Evolutionary conservation across 176 grass and related monocot species (phyloP), one percentile per base, ranked within the genome.

Genomic region (Echinochloa phyllopogon): DNA sequence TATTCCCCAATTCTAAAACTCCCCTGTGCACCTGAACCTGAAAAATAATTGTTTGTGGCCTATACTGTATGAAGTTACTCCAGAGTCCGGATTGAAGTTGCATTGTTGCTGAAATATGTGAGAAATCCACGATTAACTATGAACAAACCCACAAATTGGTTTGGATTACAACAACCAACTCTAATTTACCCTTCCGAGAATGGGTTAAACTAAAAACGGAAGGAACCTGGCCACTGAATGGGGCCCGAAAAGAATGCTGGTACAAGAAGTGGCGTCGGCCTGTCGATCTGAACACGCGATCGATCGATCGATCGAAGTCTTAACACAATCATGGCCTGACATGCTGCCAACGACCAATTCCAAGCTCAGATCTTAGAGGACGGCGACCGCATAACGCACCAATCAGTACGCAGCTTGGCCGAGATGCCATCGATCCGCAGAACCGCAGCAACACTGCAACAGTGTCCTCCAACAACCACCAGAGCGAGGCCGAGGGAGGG

Each of bases 211-310:
- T 6, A 50, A 49, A 72, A 33, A 72, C 29, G 8, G 13, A 23
- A 57, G 1, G 41, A 27, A 77, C 5, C n/a, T 18, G 39, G 33
- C 2, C 8, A 20, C 25, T 74, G 10, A 12, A 4, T 45, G 40
- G 3, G 55, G 40, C 11, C n/a, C 33, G 59, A 62, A 29, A 29
- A 25, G 29, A 10, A 60, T 12, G n/a, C 8, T 25, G 4, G 8
- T 24, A 14, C 11, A 36, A 6, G 12, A n/a, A n/a, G n/a, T n/a
- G n/a, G n/a, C n/a, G n/a, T n/a, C n/a, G n/a, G n/a, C n/a, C n/a
- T n/a, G n/a, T n/a, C n/a, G n/a, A n/a, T 79, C 77, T 65, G 60
- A 50, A 80, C 77, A 51, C 7, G 21, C n/a, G n/a, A n/a, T n/a
- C n/a, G n/a, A n/a, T n/a, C n/a, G n/a, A n/a, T n/a, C 33, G 12